Conservation (phyloP, 2,329 filamentous ascomycete genomes). For the Parascedosporium putredinis region DNA sequence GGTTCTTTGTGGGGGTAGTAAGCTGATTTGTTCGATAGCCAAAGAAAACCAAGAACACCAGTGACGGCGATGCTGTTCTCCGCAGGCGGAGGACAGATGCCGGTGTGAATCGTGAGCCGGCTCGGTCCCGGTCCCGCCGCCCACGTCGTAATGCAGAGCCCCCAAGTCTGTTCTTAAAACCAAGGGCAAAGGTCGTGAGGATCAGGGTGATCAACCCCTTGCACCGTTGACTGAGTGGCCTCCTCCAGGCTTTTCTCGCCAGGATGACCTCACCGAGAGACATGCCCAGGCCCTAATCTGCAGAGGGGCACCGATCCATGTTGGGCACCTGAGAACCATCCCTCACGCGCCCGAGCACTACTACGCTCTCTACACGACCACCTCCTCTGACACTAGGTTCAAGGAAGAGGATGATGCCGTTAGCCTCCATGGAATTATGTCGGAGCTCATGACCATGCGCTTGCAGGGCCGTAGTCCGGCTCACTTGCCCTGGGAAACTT, state of each 20-base stretch:
- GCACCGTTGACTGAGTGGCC: conserved; percentile 34
- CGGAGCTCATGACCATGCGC: conserved; percentile 46
- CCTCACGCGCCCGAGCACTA: conserved; percentile 45
- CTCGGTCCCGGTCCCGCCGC: conserved; percentile 27
- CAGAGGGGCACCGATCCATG: conserved; percentile 46
- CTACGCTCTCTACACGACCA: conserved; percentile 31
- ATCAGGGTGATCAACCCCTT: conserved; percentile 18
- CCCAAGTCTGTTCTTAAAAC: conserved; percentile 12
- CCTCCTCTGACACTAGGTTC: conserved; percentile 30
- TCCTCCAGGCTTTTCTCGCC: conserved; percentile 35
- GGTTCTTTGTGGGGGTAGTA: too few species aligned
- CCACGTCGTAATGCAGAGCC: conserved; percentile 30
- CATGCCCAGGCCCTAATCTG: conserved; percentile 48
- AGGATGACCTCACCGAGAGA: conserved; percentile 40
- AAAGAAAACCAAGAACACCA: conserved; percentile 16
- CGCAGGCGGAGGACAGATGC: conserved; percentile 15
- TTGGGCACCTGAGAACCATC: conserved; percentile 41
- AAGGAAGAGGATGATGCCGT: conserved; percentile 34
- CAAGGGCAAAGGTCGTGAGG: conserved; percentile 30
- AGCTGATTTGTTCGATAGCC: conserved; percentile 21
- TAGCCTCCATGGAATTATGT: conserved; percentile 44
- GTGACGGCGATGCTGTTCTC: conserved; percentile 22
- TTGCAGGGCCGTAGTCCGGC: conserved; percentile 32
- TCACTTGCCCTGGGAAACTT: conserved; percentile 53
- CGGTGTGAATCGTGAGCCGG: neutral